A percentile compares a stretch with the other conserved stretches of the same genome.
phyloP scores from a whole-genome alignment of 768 basidiomycete species.

The Mycena belliarum region DNA sequence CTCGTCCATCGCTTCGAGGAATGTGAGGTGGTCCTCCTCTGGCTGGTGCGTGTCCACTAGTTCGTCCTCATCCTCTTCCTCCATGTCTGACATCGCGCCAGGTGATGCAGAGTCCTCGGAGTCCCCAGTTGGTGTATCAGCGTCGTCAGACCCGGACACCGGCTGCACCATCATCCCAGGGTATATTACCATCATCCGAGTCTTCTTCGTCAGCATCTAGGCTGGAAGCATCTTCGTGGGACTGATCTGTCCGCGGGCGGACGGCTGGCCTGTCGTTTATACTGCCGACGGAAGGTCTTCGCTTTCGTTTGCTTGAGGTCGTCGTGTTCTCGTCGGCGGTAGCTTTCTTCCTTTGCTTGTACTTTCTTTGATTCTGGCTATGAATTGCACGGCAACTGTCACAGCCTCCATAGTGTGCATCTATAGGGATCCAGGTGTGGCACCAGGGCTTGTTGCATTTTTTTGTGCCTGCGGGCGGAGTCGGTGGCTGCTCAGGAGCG shows the following conservation, averaged over 20 bases:
- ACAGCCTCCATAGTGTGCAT: background rate
- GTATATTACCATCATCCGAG: too few relatives aligned
- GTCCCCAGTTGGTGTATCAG: background rate
- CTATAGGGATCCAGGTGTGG: background rate
- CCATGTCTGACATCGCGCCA: background rate
- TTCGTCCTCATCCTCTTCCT: conserved; percentile 16
- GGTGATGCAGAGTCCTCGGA: background rate
- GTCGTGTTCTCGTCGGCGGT: background rate
- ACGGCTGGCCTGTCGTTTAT: too few relatives aligned
- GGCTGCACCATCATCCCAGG: conserved; percentile 3
- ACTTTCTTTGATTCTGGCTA: background rate
- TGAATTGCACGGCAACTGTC: background rate
- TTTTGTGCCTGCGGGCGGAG: background rate
- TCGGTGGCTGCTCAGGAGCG: background rate
- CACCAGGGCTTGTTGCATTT: background rate
- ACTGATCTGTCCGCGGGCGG: too few relatives aligned
- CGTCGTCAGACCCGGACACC: background rate
- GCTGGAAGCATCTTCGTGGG: too few relatives aligned
- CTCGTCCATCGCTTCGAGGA: conserved; percentile 23
- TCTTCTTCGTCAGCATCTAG: too few relatives aligned
- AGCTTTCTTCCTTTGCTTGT: background rate
- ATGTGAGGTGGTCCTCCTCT: conserved; percentile 8
- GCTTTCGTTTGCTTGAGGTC: background rate
- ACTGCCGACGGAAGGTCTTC: background rate
- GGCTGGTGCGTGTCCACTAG: conserved; percentile 3